Evolutionary conservation across 2,329 filamentous ascomycete genomes (phyloP).

Genomic region (Didymella pomorum): DNA sequence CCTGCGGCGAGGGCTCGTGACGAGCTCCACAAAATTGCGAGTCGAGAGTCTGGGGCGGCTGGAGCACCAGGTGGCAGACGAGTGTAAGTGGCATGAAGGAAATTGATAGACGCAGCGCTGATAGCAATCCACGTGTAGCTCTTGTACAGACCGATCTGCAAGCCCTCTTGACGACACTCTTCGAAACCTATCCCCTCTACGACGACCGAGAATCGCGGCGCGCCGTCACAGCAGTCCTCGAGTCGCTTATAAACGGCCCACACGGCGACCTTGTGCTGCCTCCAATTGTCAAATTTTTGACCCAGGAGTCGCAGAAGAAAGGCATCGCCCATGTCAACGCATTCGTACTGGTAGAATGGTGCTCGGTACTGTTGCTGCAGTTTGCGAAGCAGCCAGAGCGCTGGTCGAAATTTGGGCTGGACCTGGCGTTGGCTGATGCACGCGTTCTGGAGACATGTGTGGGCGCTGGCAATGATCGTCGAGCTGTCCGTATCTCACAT

Average conservation of each 20-base stretch:
- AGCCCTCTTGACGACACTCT: conserved; percentile 74
- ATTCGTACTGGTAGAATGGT: conserved; percentile 93
- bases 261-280: conserved; percentile 66
- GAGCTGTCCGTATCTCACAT: conserved; percentile 66
- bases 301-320: conserved; percentile 76
- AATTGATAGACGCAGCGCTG: conserved; percentile 17
- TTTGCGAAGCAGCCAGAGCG: conserved; percentile 65
- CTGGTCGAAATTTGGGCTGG: conserved; percentile 71
- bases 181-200: conserved; percentile 88
- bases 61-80: conserved; percentile 53
- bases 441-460: conserved; percentile 81
- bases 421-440: conserved; percentile 74
- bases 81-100: conserved; percentile 49
- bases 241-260: conserved; percentile 67
- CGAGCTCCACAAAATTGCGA: conserved; percentile 59
- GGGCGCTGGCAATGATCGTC: conserved; percentile 50
- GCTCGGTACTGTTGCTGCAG: conserved; percentile 77
- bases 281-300: conserved; percentile 71
- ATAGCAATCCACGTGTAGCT: conserved; percentile 37
- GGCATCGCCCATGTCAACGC: conserved; percentile 81
- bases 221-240: conserved; percentile 82
- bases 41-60: conserved; percentile 55
- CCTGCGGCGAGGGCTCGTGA: conserved; percentile 54
- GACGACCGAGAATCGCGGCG: conserved; percentile 83
- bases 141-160: conserved; percentile 56